Evolutionary conservation across 306 rosid genomes (phyloP), one percentile per base, ranked within the genome.

Genomic region (Cicer pinnatifidum): DNA sequence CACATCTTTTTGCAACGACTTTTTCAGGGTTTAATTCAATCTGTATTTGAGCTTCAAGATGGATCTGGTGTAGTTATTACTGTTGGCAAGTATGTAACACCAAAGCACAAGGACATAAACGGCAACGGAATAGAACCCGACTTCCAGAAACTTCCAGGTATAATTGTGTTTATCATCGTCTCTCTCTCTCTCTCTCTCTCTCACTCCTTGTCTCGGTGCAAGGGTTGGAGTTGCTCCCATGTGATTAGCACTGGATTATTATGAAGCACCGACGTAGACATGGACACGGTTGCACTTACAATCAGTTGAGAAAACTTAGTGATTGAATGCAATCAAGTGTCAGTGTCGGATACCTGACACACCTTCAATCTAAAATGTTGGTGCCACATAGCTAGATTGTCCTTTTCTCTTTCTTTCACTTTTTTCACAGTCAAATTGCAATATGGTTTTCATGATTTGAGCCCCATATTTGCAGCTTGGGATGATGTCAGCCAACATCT

Each of bases 11-110:
- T 69, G 40, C 43, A 56, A 67, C 84, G 61, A 56, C 75, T 72
- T 28, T 69, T 13, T 56, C 84, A 91, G 97, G 97, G 99, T 70
- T 77, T 94, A 70, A 91, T 94, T 79, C 97, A 94, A 81, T 94
- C 99, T 73, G 97, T 94, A 60, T 94, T 94, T 70, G 97, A 94
- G 79, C 97, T 91, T 81, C 84, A 81, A 20, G 96, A 94, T 72
- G 96, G 97, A 71, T 94, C 98, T 59, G 98, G 97, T 41, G 91
- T 94, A 64, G 98, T 90, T 67, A 89, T 94, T 69, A 91, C 98
- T 65, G 92, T 94, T 68, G 97, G 96, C 64, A 94, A 94, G 88
- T 94, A 94, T 63, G 97, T 91, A 70, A 94, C 97, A 20, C 97
- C 98, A 62, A 83, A 87, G 59, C 96, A 84, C 75, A 87, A 82